phyloP scores from a whole-genome alignment of 345 rosid species.

The Corchorus olitorius region DNA sequence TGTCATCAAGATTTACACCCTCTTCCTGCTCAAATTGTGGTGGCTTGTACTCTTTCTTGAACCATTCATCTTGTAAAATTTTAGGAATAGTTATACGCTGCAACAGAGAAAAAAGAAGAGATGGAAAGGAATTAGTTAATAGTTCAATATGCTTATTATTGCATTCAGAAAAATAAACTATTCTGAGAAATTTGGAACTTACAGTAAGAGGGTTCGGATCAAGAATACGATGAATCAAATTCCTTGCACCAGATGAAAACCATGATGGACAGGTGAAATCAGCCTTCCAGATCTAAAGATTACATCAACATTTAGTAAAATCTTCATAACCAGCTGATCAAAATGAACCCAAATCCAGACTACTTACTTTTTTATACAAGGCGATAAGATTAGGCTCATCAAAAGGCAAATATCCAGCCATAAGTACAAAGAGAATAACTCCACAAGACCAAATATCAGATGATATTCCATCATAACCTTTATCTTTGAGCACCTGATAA shows the following conservation, averaged over 20 bases:
- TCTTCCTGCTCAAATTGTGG: slow-evolving; percentile 74
- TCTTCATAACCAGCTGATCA: slow-evolving; percentile 2
- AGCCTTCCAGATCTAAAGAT: slow-evolving; percentile 67
- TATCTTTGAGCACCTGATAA: slow-evolving; percentile 75
- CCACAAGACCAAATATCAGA: slow-evolving; percentile 97
- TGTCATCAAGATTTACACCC: slow-evolving; percentile 73
- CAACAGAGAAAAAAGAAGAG: slow-evolving; percentile 18
- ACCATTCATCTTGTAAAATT: slow-evolving; percentile 88
- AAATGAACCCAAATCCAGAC: slow-evolving; percentile 5
- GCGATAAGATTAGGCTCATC: slow-evolving; percentile 71
- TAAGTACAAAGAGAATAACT: slow-evolving; percentile 84
- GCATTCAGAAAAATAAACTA: not conserved
- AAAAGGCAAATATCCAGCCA: slow-evolving; percentile 97
- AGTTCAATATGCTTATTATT: not conserved
- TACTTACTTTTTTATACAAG: slow-evolving; percentile 72
- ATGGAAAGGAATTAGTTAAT: slow-evolving; percentile 3
- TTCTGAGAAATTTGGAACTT: slow-evolving; percentile 25
- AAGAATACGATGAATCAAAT: slow-evolving; percentile 71
- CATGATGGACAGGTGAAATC: slow-evolving; percentile 71
- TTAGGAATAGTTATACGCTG: slow-evolving; percentile 78
- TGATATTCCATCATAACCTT: slow-evolving; percentile 87
- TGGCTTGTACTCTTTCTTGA: slow-evolving; percentile 75
- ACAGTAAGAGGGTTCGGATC: slow-evolving; percentile 82
- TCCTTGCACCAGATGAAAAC: slow-evolving; percentile 83
- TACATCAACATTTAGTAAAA: slow-evolving; percentile 14